These are phyloP conservation scores for Xylaria multiplex DNA, from an alignment of 2,329 filamentous ascomycete species.

Conservation along the genomic window DNA sequence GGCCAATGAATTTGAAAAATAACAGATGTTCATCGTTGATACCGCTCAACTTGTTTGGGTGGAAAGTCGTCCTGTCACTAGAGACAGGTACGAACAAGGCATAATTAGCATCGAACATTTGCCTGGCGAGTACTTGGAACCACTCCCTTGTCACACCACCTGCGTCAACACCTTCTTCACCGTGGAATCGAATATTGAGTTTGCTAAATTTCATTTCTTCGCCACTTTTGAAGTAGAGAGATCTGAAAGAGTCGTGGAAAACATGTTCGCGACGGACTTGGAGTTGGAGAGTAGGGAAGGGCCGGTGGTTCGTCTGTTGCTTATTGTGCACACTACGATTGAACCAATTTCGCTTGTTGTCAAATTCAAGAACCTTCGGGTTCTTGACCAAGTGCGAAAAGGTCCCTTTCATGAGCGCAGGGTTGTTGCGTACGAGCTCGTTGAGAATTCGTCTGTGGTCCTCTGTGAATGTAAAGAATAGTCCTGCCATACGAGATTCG, in stretches of 20 bases:
- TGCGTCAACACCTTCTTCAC: constrained; percentile 96
- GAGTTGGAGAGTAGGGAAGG: constrained; percentile 79
- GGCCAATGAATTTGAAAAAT: constrained; percentile 99
- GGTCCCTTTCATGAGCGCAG: constrained; percentile 97
- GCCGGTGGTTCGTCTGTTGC: constrained; percentile 70
- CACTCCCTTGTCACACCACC: constrained; percentile 98
- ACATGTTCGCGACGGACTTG: constrained; percentile 92
- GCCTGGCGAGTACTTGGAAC: constrained; percentile 96
- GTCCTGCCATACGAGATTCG: constrained; percentile 82
- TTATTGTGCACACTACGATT: constrained; percentile 86
- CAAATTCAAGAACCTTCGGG: constrained; percentile 97
- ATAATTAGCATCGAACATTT: constrained; percentile 99
- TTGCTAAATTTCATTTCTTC: constrained; percentile 99
- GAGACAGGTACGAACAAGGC: constrained; percentile 96
- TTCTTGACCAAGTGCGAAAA: constrained; percentile 97
- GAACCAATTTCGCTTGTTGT: constrained; percentile 99
- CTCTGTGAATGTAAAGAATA: constrained; percentile 98
- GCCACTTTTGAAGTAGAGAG: constrained; percentile 94
- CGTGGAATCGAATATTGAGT: constrained; percentile 95
- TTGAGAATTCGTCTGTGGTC: constrained; percentile 98
- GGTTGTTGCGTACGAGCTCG: constrained; percentile 95
- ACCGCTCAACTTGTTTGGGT: constrained; percentile 92
- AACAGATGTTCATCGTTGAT: constrained; percentile 95
- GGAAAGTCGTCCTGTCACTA: constrained; percentile 97
- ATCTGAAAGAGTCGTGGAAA: constrained; percentile 98